These are phyloP conservation scores for Kwoniella europaea DNA, from an alignment of 768 basidiomycete species.

Conservation along the genomic window DNA sequence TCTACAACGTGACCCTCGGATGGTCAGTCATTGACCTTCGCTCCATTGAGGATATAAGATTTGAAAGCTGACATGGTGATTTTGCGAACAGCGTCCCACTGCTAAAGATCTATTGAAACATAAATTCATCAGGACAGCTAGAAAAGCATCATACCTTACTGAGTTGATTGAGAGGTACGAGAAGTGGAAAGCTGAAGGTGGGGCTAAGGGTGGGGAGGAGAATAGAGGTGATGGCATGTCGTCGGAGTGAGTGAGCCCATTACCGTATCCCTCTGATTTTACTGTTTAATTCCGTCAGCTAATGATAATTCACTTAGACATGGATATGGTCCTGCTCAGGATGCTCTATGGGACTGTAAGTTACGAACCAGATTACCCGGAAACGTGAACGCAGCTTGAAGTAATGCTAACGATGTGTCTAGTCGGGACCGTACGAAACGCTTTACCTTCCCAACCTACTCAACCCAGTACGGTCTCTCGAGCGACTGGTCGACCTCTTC, in stretches of 20 bases:
- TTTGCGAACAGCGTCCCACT: conserved; percentile 73
- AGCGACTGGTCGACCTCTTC: conserved; percentile 71
- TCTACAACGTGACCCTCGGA: conserved; percentile 89
- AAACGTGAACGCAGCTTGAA: no score
- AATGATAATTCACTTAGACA: conserved; percentile 22
- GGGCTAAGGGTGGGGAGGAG: conserved; percentile 66
- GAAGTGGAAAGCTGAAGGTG: conserved; percentile 88
- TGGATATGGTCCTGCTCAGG: conserved; percentile 60
- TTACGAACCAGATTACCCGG: no score
- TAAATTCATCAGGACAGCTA: conserved; percentile 92
- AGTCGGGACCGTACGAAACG: conserved; percentile 87
- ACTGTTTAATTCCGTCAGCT: no score
- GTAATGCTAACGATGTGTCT: no score
- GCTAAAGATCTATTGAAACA: conserved; percentile 96
- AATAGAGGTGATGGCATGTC: conserved; percentile 26
- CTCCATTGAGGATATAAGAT: background rate
- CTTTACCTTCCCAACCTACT: conserved; percentile 48
- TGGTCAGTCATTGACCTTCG: conserved; percentile 64
- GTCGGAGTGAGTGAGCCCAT: conserved; percentile 21
- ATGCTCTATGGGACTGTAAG: conserved; percentile 80
- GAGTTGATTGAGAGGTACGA: conserved; percentile 95
- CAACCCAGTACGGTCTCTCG: conserved; percentile 25
- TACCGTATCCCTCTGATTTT: background rate
- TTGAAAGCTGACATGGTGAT: background rate
- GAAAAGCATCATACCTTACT: conserved; percentile 90